phyloP scores from a whole-genome alignment of 805 yeast genomes.

The Metschnikowia santaceciliae region DNA sequence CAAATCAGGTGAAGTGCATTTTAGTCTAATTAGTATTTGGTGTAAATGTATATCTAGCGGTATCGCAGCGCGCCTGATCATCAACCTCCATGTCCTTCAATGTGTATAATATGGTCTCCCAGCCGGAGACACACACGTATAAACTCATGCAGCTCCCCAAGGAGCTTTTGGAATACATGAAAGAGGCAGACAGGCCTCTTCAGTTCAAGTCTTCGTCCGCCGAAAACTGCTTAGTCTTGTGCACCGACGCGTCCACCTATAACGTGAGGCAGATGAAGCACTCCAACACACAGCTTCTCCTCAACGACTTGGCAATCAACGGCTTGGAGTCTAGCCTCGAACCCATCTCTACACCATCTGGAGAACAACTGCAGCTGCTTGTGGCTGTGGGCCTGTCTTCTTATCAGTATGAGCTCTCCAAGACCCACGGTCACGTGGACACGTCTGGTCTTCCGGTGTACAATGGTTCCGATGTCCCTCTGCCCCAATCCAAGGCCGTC shows the following conservation, averaged over 20 bases:
- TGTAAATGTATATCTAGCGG: background rate
- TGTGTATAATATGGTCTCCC: constrained; percentile 11
- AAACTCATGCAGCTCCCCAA: constrained; percentile 18
- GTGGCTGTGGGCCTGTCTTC: constrained; percentile 27
- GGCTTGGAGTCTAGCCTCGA: background rate
- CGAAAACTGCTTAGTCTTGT: constrained; percentile 50
- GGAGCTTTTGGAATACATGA: constrained; percentile 10
- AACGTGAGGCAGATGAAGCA: constrained; percentile 75
- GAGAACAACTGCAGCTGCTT: constrained; percentile 11
- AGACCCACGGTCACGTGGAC: constrained; percentile 27
- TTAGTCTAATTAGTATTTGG: too few relatives aligned
- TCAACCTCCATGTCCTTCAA: constrained; percentile 13
- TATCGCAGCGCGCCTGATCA: background rate
- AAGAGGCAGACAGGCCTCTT: constrained; percentile 6
- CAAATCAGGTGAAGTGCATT: too few relatives aligned
- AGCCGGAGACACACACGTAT: constrained; percentile 10
- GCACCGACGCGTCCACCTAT: constrained; percentile 59
- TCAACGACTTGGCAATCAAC: constrained; percentile 21
- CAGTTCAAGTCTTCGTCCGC: constrained; percentile 13
- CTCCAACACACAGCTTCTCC: constrained; percentile 72
- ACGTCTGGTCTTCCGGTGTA: constrained; percentile 26
- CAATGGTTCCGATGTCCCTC: constrained; percentile 9
- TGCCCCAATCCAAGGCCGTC: constrained; percentile 17
- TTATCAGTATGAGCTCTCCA: constrained; percentile 35
- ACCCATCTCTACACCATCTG: too few relatives aligned